Evolutionary conservation across 2,329 filamentous ascomycete genomes (phyloP).

Genomic region (Colletotrichum ledebouriae): DNA sequence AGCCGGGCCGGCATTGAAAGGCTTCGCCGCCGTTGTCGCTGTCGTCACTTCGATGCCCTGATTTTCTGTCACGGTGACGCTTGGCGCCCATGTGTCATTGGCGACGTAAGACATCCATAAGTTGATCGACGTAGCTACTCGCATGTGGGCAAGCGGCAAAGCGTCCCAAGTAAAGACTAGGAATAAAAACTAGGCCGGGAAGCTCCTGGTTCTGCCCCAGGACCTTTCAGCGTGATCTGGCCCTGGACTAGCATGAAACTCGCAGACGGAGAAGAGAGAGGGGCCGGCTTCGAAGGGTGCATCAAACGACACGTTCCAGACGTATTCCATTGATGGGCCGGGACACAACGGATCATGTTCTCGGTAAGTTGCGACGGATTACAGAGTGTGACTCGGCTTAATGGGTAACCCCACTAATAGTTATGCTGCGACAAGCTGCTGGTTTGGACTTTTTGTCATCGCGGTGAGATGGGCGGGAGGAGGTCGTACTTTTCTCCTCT

Average conservation of each 20-base stretch:
- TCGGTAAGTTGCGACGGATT: conserved; percentile 32
- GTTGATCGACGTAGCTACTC: background rate
- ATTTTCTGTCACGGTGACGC: conserved; percentile 6
- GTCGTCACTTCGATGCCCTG: conserved; percentile 18
- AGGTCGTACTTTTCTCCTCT: conserved; percentile 19
- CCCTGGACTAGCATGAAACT: conserved; percentile 6
- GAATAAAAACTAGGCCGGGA: background rate
- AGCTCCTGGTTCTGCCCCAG: background rate
- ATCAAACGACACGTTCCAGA: conserved; percentile 34
- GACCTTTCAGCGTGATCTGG: background rate
- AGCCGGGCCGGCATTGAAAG: conserved; percentile 18
- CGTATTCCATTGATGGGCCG: conserved; percentile 36
- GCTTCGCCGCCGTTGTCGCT: conserved; percentile 15
- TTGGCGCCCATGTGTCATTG: conserved; percentile 17
- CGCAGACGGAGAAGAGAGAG: conserved; percentile 14
- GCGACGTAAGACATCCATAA: conserved; percentile 12
- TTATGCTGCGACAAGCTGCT: conserved; percentile 32
- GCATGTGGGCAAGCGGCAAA: background rate
- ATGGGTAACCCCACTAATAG: conserved; percentile 34
- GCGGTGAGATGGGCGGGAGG: conserved; percentile 17
- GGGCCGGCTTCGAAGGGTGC: conserved; percentile 12
- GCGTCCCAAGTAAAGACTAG: conserved; percentile 5
- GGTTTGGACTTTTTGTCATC: conserved; percentile 23
- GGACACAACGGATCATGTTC: conserved; percentile 24
- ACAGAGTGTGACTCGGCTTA: conserved; percentile 16